Evolutionary conservation across 768 basidiomycete species (phyloP), one percentile per base, ranked within the genome.

Genomic region (Lentinus tigrinus): DNA sequence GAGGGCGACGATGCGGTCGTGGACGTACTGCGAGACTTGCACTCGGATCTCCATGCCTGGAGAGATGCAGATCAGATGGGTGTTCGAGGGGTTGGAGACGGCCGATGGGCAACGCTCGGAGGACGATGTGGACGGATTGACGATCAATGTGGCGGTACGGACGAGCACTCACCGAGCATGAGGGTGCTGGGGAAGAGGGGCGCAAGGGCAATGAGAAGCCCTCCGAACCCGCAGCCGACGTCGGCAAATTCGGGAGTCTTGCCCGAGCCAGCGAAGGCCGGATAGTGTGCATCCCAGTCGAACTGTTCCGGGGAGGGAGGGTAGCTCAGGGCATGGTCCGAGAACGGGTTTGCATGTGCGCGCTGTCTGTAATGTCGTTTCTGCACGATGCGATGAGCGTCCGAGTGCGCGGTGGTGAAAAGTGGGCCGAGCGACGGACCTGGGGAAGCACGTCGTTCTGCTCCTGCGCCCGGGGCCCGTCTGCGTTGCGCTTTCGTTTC

Each of bases 191-290:
- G 97, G 68, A 90, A 97, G 37, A 93, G 75, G 6, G 95, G 94
- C 0, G 95, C 93, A 16, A 99, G 84, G 4, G 90, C 75, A 63
- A 95, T 89, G 58, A 96, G 77, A 39, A 99, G 83, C 16, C 97
- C 97, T 14, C 97, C 97, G 67, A 98, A 99, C 42, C 97, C 97
- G 71, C 97, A 99, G 0, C 97, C 97, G 36, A 99, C 85, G 72
- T 99, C 97, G 3, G 93, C 97, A 68, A 95, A 97, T 73, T 95
- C 93, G 44, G 97, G 95, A 10, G 76, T 74, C 67, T 89, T 89
- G 40, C 78, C 78, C 34, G 79, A 70, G 23, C 68, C 72, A 28
- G 76, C 71, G 69, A 85, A 89, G 27, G 84, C 79, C 0, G 96
- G 95, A 74, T 87, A 98, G 72, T 95, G 93, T 21, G 73, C 71